A percentile compares a stretch with the other conserved stretches of the same genome.
Evolutionary conservation across 495 filamentous ascomycete species (phyloP).

Genomic region (Podospora australis): DNA sequence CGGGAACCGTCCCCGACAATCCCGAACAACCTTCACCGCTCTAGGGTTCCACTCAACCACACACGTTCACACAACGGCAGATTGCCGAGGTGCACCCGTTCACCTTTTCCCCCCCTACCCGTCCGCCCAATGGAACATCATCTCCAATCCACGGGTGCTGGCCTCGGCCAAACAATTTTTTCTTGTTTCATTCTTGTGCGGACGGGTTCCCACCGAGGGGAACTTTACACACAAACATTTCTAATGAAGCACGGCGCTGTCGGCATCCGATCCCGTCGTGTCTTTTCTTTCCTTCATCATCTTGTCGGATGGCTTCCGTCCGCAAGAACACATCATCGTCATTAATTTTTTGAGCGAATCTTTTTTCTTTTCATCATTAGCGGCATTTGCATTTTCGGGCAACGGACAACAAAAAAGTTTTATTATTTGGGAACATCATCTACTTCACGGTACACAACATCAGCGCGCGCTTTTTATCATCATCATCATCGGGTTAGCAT

Average conservation of each 20-base stretch:
- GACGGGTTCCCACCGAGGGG: neutral
- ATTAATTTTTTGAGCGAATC: too few relatives aligned
- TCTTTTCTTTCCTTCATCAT: neutral
- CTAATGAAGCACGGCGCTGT: neutral
- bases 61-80: too few relatives aligned
- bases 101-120: too few relatives aligned
- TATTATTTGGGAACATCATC: neutral
- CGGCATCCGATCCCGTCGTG: neutral
- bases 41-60: too few relatives aligned
- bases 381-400: conserved; percentile 1
- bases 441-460: neutral
- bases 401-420: conserved; percentile 1
- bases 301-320: neutral
- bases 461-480: neutral
- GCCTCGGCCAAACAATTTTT: too few relatives aligned
- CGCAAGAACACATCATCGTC: neutral
- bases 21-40: too few relatives aligned
- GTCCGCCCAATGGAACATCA: too few relatives aligned
- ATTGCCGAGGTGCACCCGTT: too few relatives aligned
- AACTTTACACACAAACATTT: neutral
- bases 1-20: too few relatives aligned
- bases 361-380: conserved; percentile 1
- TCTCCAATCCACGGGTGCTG: too few relatives aligned
- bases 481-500: neutral
- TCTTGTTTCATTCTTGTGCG: neutral